Percentiles rank a stretch among this genome's conserved stretches.
Evolutionary conservation across 371 early-diverging fungal genomes (phyloP).

Genomic region (Furculomyces boomerangus): DNA sequence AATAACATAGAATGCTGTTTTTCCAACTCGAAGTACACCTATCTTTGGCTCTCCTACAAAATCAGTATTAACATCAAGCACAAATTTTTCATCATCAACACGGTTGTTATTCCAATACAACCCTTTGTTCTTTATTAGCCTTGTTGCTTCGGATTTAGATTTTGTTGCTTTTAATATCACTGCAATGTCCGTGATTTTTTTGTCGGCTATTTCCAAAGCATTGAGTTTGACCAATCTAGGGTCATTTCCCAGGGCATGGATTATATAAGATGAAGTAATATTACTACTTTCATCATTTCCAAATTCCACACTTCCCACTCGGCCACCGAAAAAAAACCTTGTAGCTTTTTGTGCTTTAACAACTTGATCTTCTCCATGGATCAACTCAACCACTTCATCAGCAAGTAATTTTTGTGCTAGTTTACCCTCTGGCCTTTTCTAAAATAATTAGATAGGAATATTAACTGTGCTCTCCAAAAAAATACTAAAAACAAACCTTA

Average conservation of each 20-base stretch:
- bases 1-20: slow-evolving; percentile 6
- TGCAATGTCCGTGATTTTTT: slow-evolving; percentile 36
- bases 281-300: not conserved
- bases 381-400: slow-evolving; percentile 66
- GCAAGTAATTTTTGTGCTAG: slow-evolving; percentile 60
- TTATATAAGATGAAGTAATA: slow-evolving; percentile 34
- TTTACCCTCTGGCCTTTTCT: slow-evolving; percentile 41
- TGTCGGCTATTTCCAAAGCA: slow-evolving; percentile 22
- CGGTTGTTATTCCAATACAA: slow-evolving; percentile 52
- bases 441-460: not conserved
- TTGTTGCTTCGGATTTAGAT: slow-evolving; percentile 58
- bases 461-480: not conserved
- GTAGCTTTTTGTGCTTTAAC: slow-evolving; percentile 7
- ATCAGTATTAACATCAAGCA: slow-evolving; percentile 4
- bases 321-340: not conserved
- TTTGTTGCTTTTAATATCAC: slow-evolving; percentile 35
- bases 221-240: slow-evolving; percentile 31
- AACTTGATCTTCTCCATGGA: slow-evolving; percentile 51
- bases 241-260: slow-evolving; percentile 51
- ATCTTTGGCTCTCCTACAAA: slow-evolving; percentile 14
- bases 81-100: slow-evolving; percentile 20
- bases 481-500: slow-evolving; percentile 14
- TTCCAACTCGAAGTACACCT: slow-evolving; percentile 18
- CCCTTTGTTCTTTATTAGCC: slow-evolving; percentile 52
- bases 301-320: not conserved